These are phyloP conservation scores for Capronia coronata DNA, from an alignment of 2,329 filamentous ascomycete species.

Conservation along the genomic window DNA sequence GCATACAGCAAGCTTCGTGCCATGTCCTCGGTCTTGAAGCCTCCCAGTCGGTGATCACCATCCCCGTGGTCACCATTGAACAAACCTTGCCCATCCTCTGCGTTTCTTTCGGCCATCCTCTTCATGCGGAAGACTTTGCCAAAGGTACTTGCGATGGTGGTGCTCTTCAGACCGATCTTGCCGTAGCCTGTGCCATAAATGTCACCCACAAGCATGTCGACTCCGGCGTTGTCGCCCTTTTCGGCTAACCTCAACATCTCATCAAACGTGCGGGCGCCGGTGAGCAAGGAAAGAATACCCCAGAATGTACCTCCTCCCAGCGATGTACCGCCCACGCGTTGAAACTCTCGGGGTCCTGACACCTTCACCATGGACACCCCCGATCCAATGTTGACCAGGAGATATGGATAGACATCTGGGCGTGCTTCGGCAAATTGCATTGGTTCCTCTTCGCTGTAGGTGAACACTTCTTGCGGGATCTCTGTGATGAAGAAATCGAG, in stretches of 20 bases:
- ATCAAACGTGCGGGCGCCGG: constrained; percentile 91
- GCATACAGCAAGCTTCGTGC: constrained; percentile 88
- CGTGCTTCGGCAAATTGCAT: constrained; percentile 78
- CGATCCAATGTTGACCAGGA: constrained; percentile 96
- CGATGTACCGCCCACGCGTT: constrained; percentile 90
- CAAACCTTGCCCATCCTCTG: constrained; percentile 63
- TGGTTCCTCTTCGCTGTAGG: constrained; percentile 78
- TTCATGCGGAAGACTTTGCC: constrained; percentile 96
- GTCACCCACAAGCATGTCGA: constrained; percentile 95
- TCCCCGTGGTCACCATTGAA: constrained; percentile 44
- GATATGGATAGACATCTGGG: constrained; percentile 87
- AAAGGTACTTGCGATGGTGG: constrained; percentile 90
- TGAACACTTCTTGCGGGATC: constrained; percentile 94
- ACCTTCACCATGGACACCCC: constrained; percentile 98
- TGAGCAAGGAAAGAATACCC: constrained; percentile 86
- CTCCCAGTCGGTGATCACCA: constrained; percentile 34
- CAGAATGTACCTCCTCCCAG: constrained; percentile 95
- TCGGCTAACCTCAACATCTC: constrained; percentile 94
- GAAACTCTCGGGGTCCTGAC: constrained; percentile 74
- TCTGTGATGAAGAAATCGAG: constrained; percentile 99
- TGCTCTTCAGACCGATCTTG: constrained; percentile 93
- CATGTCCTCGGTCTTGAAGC: constrained; percentile 77
- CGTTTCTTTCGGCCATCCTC: constrained; percentile 68
- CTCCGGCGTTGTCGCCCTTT: constrained; percentile 80
- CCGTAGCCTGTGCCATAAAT: constrained; percentile 91